phyloP scores from a whole-genome alignment of 2,329 filamentous ascomycete species.

The Arthrobotrys pseudoclavata region DNA sequence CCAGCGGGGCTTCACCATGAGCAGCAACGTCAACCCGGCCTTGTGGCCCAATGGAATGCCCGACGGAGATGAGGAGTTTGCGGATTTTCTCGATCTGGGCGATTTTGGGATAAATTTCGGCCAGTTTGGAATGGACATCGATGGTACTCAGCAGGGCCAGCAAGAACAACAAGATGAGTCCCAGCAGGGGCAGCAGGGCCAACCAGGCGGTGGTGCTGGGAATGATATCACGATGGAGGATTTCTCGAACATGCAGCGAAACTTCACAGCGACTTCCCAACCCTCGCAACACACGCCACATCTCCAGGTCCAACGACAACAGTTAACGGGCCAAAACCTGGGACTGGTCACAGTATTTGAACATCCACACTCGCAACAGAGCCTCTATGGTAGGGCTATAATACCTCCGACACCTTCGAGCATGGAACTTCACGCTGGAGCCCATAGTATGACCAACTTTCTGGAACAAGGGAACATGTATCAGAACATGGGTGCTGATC shows the following conservation, averaged over 20 bases:
- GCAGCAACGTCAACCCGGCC: conserved; percentile 40
- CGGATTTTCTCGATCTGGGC: conserved; percentile 54
- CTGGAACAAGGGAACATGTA: conserved; percentile 74
- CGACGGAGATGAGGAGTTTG: conserved; percentile 52
- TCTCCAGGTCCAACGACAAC: conserved; percentile 47
- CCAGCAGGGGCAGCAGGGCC: conserved; percentile 26
- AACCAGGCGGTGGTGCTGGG: conserved; percentile 11
- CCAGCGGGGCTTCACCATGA: conserved; percentile 43
- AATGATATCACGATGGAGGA: conserved; percentile 57
- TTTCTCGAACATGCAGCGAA: conserved; percentile 48
- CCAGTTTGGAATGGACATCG: conserved; percentile 54
- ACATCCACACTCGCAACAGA: conserved; percentile 38
- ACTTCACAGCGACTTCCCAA: conserved; percentile 41
- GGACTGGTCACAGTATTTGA: conserved; percentile 54
- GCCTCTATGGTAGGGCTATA: conserved; percentile 65
- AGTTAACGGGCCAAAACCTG: conserved; percentile 30
- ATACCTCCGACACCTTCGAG: conserved; percentile 86
- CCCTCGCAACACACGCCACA: conserved; percentile 47
- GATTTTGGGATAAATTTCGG: conserved; percentile 57
- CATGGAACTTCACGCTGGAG: conserved; percentile 77
- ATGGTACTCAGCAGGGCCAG: conserved; percentile 38
- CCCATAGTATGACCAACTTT: conserved; percentile 71
- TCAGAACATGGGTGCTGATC: conserved; percentile 77
- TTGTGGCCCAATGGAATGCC: conserved; percentile 53
- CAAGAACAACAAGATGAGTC: conserved; percentile 25